Base-by-base conservation (phyloP, 179 eudicot species). In the Amaranthus tricolor region DNA sequence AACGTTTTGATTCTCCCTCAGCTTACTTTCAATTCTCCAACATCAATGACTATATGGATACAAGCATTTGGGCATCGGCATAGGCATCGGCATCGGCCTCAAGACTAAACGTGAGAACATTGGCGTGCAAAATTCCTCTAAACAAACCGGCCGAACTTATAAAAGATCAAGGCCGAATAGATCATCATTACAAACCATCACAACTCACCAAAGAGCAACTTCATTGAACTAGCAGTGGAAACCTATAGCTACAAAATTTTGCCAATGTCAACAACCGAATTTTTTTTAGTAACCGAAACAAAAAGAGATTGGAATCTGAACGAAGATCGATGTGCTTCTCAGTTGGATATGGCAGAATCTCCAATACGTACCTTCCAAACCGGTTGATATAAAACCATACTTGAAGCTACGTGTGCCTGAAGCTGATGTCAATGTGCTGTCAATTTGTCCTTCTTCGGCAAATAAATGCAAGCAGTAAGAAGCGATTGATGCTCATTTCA, bases 401-500 rank as follows among this genome's bases (percentile, higher is more conserved):
- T 47, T 20, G 9, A 60, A 2, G 43, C 56, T 51, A 9, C 51
- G 51, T 31, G 15, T 51, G 11, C 45, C 19, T 17, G 65, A 57
- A 44, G 44, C 53, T 45, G 65, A 45, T 2, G 57, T 14, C 20
- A 31, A 51, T 31, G n/a, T 55, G 68, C 48, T 13, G 24, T 24
- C 59, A 21, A 49, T 21, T 52, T 45, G 9, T 20, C 51, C 71
- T 44, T 50, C 44, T 44, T 70, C 58, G 56, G 7, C 43, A 47
- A 9, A 13, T 17, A 50, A 20, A 55, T 10, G 63, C 43, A n/a
- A 56, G 24, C 49, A 55, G 11, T 53, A 54, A 64, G 7, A 19
- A 24, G 65, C 60, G 6, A 17, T 17, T 3, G 49, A 14, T 60
- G 66, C 13, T 84, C 79, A 80, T 74, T 75, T 65, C 63, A 89